Conservation (phyloP, 23 red algal genomes). For the Chondrus crispus region DNA sequence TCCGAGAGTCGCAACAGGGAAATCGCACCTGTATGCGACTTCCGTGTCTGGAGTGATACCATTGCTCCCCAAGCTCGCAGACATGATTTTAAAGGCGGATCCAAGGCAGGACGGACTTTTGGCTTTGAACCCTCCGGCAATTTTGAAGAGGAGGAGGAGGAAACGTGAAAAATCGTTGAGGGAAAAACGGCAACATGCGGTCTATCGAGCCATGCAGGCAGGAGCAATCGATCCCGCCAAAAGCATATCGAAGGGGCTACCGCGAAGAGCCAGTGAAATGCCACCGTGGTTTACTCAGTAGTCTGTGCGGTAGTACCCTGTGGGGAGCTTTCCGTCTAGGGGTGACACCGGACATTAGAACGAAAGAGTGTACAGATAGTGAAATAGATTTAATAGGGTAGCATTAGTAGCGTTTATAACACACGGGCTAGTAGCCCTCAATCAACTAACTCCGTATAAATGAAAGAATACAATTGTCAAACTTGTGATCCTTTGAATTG, state of each 20-base stretch:
- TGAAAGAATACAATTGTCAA: no score
- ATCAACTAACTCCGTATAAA: no score
- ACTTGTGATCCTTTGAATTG: no score
- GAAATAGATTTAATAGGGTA: no score
- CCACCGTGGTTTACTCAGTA: constrained; percentile 46
- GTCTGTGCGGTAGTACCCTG: no score
- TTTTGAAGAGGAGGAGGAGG: constrained; percentile 18
- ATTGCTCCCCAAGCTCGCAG: not conserved
- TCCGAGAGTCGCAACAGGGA: constrained; percentile 28
- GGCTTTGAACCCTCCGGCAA: not conserved
- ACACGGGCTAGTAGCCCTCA: no score
- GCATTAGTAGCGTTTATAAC: no score
- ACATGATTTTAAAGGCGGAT: constrained; percentile 34
- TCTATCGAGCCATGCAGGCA: constrained; percentile 8
- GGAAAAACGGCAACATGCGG: constrained; percentile 14
- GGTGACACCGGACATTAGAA: no score
- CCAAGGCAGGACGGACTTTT: constrained; percentile 9
- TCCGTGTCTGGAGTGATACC: not conserved
- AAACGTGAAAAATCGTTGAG: not conserved
- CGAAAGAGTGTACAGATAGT: no score
- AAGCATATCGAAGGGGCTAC: constrained; percentile 28
- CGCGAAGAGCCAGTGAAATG: constrained; percentile 39
- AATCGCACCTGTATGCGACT: constrained; percentile 1
- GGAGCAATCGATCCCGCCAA: constrained; percentile 3
- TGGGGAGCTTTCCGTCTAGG: no score